A percentile compares a stretch with the other conserved stretches of the same genome.
Evolutionary conservation across 768 basidiomycete species (phyloP).

Genomic region (Pleurotus platypus): DNA sequence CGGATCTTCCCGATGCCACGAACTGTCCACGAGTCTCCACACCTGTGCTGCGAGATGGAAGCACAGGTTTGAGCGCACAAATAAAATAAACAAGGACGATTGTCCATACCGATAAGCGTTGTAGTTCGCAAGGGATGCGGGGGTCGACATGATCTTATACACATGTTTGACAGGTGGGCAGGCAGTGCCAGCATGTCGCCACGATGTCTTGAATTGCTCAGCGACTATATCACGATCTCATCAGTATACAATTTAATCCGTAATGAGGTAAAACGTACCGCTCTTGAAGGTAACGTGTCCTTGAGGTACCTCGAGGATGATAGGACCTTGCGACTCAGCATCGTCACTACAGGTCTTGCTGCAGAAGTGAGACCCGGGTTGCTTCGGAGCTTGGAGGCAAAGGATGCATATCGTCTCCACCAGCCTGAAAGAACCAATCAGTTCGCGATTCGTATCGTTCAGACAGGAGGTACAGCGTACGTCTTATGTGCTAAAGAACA

Average conservation of each 20-base stretch:
- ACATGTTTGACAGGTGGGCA: slow-evolving; percentile 58
- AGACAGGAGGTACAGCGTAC: slow-evolving; percentile 24
- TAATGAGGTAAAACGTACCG: slow-evolving; percentile 33
- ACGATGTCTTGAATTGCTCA: slow-evolving; percentile 67
- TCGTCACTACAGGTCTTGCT: slow-evolving; percentile 49
- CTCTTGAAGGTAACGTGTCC: slow-evolving; percentile 63
- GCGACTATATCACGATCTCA: slow-evolving; percentile 33
- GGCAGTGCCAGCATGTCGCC: slow-evolving; percentile 53
- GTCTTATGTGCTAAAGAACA: slow-evolving; percentile 51
- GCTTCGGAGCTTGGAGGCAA: slow-evolving; percentile 56
- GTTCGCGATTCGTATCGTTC: not conserved
- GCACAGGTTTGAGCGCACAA: not conserved
- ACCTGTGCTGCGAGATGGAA: slow-evolving; percentile 31
- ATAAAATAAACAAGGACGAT: not conserved
- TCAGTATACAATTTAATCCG: too few relatives aligned
- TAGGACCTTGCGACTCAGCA: slow-evolving; percentile 51
- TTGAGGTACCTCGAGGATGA: slow-evolving; percentile 55
- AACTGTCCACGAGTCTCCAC: slow-evolving; percentile 65
- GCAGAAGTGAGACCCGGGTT: slow-evolving; percentile 60
- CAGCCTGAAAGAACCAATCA: slow-evolving; percentile 22
- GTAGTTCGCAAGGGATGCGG: slow-evolving; percentile 48
- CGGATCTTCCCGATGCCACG: slow-evolving; percentile 43
- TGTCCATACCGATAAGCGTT: slow-evolving; percentile 54
- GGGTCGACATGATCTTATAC: slow-evolving; percentile 59
- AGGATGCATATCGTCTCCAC: slow-evolving; percentile 53